These are phyloP conservation scores for Lecanicillium sp. DNA, from an alignment of 2,329 filamentous ascomycete species.

Conservation along the genomic window DNA sequence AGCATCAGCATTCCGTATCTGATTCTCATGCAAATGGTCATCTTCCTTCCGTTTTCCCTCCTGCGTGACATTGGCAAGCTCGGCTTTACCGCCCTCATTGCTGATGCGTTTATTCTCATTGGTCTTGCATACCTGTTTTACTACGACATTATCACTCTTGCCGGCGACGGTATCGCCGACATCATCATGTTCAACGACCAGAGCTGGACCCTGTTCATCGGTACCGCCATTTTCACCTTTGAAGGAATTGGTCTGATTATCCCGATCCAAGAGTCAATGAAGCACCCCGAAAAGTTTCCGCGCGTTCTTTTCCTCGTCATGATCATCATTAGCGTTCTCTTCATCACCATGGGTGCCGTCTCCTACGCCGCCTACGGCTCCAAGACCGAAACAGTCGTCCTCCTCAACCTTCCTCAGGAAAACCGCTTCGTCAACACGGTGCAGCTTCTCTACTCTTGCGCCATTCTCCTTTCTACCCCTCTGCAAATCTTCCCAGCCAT, in stretches of 20 bases:
- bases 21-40: constrained; percentile 88
- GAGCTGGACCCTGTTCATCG: constrained; percentile 96
- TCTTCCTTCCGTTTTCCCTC: constrained; percentile 89
- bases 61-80: constrained; percentile 97
- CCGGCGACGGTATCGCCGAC: constrained; percentile 67
- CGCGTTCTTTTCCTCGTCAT: constrained; percentile 82
- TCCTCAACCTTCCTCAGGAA: constrained; percentile 93
- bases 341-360: constrained; percentile 82
- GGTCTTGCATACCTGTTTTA: constrained; percentile 93
- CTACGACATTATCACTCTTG: constrained; percentile 83
- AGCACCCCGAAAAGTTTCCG: constrained; percentile 81
- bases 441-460: constrained; percentile 93
- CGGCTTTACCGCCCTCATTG: constrained; percentile 86
- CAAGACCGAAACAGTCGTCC: constrained; percentile 89
- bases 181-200: constrained; percentile 84
- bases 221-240: constrained; percentile 97
- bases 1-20: constrained; percentile 81
- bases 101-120: constrained; percentile 88
- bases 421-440: constrained; percentile 91
- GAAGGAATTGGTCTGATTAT: constrained; percentile 97
- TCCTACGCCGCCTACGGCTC: constrained; percentile 96
- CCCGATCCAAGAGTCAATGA: constrained; percentile 97
- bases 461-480: constrained; percentile 92
- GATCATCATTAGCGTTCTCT: constrained; percentile 88
- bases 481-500: constrained; percentile 97